Base-by-base conservation (phyloP, 495 filamentous ascomycete species). In the Aspergillus leporis region DNA sequence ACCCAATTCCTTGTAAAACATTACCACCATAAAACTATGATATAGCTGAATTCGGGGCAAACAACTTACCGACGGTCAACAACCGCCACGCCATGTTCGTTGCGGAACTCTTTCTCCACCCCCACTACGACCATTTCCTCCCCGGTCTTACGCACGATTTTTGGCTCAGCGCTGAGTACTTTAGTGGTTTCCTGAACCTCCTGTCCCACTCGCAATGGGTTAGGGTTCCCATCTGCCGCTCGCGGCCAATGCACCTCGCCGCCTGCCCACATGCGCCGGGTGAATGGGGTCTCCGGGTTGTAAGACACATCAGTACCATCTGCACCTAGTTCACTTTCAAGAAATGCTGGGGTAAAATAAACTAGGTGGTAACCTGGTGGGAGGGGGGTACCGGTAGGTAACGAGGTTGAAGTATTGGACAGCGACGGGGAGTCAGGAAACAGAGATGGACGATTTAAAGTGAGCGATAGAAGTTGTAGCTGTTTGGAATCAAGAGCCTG, bases 261-360 rank as follows among this genome's bases (percentile, higher is more conserved):
- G 25, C 90, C 90, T 3, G 88, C 88, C 91, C 91, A 95, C 84
- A 95, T 87, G 23, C 90, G 83, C 22, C 88, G 78, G 23, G 77
- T 81, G 58, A 85, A 93, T 0, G 87, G 85, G 0, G 57, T 31
- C 4, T 83, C 81, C 0, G 91, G 90, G 45, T 81, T 86, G 59
- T 92, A 90, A 2, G 81, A 81, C 3, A 74, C 70, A 70, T 93
- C 91, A 1, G 89, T 90, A 34, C 90, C 90, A 71, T 95, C 91
- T 3, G 70, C 65, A 1, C 86, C 80, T 4, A 93, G 80, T 3
- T 80, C 65, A 16, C 65, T 71, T 56, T 82, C 75, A 2, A 79
- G 70, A 49, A 83, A 77, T 38, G 80, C 77, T 0, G 86, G 80
- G 1, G 88, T 86, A 73, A 90, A 92, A 71, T 92, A 89, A 23